Conservation (phyloP, 2,329 filamentous ascomycete genomes). For the Fusarium nisikadoi region DNA sequence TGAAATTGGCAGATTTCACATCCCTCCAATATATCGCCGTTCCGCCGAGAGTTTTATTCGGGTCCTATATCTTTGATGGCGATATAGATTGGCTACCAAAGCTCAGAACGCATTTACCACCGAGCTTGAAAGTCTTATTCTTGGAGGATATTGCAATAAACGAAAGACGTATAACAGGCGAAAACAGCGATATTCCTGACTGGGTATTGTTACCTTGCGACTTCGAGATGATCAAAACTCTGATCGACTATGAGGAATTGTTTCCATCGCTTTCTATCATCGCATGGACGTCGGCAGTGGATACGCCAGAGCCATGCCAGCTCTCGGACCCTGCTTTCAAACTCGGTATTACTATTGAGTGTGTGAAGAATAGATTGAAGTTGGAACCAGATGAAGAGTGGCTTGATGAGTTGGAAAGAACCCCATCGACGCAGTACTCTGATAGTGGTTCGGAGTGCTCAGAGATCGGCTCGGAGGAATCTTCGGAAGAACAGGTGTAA, state of each 20-base stretch:
- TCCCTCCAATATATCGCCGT: too few relatives aligned
- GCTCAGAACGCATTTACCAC: too few relatives aligned
- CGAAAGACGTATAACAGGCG: not conserved
- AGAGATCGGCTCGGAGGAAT: not conserved
- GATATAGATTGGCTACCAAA: too few relatives aligned
- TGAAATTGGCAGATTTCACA: too few relatives aligned
- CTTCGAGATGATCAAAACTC: not conserved
- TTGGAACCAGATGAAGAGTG: not conserved
- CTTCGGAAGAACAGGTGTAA: not conserved
- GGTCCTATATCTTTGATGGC: too few relatives aligned
- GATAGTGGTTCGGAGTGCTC: not conserved
- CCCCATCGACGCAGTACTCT: not conserved
- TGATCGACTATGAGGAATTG: not conserved
- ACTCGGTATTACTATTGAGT: not conserved
- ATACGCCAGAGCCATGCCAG: not conserved
- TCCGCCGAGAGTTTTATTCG: too few relatives aligned
- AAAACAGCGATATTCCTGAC: too few relatives aligned
- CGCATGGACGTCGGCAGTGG: not conserved
- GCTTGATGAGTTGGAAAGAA: not conserved
- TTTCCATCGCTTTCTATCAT: not conserved
- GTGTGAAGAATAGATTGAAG: rapidly evolving
- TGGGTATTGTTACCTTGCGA: not conserved
- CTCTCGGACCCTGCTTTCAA: not conserved
- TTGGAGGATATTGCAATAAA: not conserved
- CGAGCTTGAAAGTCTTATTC: too few relatives aligned